A percentile compares a stretch with the other conserved stretches of the same genome.
These are phyloP conservation scores for Phialocephala subalpina DNA, from an alignment of 2,329 filamentous ascomycete genomes.

Conservation along the genomic window DNA sequence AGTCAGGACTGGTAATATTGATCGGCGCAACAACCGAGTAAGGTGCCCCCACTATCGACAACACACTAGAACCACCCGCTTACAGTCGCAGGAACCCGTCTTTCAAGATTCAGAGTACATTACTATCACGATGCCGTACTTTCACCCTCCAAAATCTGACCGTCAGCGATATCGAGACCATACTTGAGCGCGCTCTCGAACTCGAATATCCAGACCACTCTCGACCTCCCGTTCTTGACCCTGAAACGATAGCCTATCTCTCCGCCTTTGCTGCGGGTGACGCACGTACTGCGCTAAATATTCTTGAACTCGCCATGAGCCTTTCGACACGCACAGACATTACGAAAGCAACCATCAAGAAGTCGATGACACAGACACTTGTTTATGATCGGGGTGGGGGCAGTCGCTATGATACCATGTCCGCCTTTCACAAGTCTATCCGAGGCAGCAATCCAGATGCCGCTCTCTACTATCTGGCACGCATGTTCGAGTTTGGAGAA, in stretches of 20 bases:
- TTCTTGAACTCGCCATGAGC: conserved; percentile 21
- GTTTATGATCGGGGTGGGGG: conserved; percentile 17
- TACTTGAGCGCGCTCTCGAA: conserved; percentile 22
- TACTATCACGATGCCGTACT: conserved; percentile 22
- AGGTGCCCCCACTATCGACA: neutral
- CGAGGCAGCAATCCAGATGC: conserved; percentile 22
- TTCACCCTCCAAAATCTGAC: conserved; percentile 18
- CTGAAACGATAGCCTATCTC: conserved; percentile 19
- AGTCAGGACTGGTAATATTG: conserved; percentile 23
- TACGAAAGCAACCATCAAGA: conserved; percentile 21
- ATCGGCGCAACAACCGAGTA: conserved; percentile 22
- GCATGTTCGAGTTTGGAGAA: conserved; percentile 23
- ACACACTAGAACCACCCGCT: conserved; percentile 7
- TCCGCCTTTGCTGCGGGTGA: conserved; percentile 21
- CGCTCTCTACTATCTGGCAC: conserved; percentile 20
- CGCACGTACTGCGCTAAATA: conserved; percentile 20
- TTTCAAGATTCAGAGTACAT: conserved; percentile 22
- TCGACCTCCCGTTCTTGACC: conserved; percentile 18
- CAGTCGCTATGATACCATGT: conserved; percentile 20
- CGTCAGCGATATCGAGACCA: conserved; percentile 13
- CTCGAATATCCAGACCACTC: conserved; percentile 19
- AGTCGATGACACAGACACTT: conserved; percentile 23
- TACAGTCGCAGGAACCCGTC: conserved; percentile 19
- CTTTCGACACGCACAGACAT: conserved; percentile 16
- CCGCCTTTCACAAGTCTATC: conserved; percentile 24